Conservation (phyloP, 2,329 filamentous ascomycete species). For the Colletotrichum sp. region DNA sequence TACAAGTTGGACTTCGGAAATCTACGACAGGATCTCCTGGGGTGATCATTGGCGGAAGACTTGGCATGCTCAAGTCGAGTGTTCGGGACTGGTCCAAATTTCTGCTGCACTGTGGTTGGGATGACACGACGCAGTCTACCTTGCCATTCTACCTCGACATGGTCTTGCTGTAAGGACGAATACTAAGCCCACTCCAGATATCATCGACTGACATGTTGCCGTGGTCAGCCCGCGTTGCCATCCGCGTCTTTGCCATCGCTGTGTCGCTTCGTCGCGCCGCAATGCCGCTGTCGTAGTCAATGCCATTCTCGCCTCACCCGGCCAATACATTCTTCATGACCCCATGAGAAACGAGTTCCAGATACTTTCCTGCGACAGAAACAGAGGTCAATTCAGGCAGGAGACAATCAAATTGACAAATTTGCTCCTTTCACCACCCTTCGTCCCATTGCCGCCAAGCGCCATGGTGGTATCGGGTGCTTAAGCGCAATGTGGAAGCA, state of each 20-base stretch:
- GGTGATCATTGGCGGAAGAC: not conserved
- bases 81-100: not conserved
- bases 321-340: not conserved
- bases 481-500: not conserved
- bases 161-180: not conserved
- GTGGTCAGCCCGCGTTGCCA: not conserved
- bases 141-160: not conserved
- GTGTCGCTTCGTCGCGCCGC: not conserved
- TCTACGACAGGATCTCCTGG: not conserved
- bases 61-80: not conserved
- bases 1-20: not conserved
- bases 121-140: not conserved
- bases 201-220: not conserved
- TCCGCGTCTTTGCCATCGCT: not conserved
- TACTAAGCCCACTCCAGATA: not conserved
- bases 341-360: not conserved
- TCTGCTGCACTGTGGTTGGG: not conserved
- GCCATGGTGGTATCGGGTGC: not conserved
- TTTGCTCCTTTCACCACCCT: not conserved
- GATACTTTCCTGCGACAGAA: not conserved
- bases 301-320: not conserved
- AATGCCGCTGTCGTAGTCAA: not conserved
- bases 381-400: not conserved
- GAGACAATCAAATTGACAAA: not conserved
- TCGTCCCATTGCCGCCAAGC: not conserved